Conservation (phyloP, 495 filamentous ascomycete genomes). For the Aspergillus steynii region DNA sequence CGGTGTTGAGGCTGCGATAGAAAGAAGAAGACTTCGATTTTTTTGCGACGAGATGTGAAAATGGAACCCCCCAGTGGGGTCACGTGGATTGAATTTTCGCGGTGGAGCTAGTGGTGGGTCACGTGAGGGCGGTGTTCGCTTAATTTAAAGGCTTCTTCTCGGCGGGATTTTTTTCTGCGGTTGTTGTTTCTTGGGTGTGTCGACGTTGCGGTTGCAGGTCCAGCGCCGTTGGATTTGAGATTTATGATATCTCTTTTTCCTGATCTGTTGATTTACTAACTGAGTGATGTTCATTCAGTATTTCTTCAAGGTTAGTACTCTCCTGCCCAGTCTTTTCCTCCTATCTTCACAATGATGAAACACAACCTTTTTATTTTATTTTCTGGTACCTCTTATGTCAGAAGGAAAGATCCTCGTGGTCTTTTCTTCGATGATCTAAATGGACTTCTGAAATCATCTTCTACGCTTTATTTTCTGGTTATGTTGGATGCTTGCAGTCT, state of each 20-base stretch:
- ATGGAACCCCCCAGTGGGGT: background rate
- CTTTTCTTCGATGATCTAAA: constrained; percentile 56
- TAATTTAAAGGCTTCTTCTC: constrained; percentile 11
- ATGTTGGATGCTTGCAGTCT: constrained; percentile 16
- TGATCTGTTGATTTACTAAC: background rate
- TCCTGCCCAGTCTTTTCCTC: background rate
- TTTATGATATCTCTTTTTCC: constrained; percentile 5
- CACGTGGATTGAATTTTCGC: background rate
- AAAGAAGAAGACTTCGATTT: background rate
- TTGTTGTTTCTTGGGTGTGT: background rate
- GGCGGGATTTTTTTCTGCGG: background rate
- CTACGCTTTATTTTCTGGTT: constrained; percentile 16
- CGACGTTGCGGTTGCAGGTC: background rate
- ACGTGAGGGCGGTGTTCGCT: constrained; percentile 2
- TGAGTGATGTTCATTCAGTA: constrained; percentile 1
- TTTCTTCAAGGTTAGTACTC: constrained; percentile 33
- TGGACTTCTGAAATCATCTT: constrained; percentile 57
- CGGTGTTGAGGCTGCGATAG: background rate
- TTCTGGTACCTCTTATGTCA: constrained; percentile 71
- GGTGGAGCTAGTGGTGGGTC: background rate
- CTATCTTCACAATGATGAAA: constrained; percentile 46
- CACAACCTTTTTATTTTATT: constrained; percentile 42
- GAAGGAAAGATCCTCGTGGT: constrained; percentile 41
- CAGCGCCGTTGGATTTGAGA: background rate
- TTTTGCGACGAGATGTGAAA: background rate